Evolutionary conservation across 2,329 filamentous ascomycete genomes (phyloP).

Genomic region (Xylaria sp.): DNA sequence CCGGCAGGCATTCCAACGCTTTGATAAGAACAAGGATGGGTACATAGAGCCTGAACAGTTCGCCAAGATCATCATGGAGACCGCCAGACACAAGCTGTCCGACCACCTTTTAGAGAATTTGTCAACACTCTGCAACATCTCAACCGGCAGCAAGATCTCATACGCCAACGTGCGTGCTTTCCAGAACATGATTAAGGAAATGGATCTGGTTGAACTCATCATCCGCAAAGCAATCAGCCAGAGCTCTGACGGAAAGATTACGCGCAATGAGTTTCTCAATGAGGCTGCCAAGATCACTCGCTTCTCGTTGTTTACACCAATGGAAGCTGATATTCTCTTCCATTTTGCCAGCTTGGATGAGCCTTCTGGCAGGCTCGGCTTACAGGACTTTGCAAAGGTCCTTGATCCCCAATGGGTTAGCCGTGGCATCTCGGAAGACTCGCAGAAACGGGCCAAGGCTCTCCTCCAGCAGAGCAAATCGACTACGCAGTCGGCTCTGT

Average conservation of each 20-base stretch:
- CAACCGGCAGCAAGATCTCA: constrained; percentile 89
- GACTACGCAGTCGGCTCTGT: constrained; percentile 67
- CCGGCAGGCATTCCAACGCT: constrained; percentile 90
- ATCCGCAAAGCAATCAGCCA: constrained; percentile 86
- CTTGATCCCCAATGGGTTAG: constrained; percentile 92
- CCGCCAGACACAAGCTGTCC: constrained; percentile 93
- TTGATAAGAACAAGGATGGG: constrained; percentile 91
- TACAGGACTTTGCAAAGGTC: constrained; percentile 92
- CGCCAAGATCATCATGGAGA: constrained; percentile 94
- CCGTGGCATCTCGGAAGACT: constrained; percentile 64
- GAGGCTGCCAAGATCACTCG: constrained; percentile 91
- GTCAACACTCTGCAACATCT: constrained; percentile 94
- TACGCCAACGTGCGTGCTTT: constrained; percentile 98
- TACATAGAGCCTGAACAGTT: constrained; percentile 97
- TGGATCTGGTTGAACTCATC: constrained; percentile 96
- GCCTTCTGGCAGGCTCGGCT: constrained; percentile 83
- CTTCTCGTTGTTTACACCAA: constrained; percentile 96
- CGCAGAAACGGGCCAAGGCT: constrained; percentile 44
- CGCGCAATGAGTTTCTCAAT: constrained; percentile 91
- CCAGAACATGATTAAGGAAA: constrained; percentile 97
- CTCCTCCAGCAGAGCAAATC: constrained; percentile 61
- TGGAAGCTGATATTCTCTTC: constrained; percentile 99
- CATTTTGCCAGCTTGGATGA: constrained; percentile 96
- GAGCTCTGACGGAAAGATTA: constrained; percentile 91
- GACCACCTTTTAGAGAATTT: constrained; percentile 94